Conservation (phyloP, 1,139 yeast genomes). For the Scheffersomyces parashehatae region DNA sequence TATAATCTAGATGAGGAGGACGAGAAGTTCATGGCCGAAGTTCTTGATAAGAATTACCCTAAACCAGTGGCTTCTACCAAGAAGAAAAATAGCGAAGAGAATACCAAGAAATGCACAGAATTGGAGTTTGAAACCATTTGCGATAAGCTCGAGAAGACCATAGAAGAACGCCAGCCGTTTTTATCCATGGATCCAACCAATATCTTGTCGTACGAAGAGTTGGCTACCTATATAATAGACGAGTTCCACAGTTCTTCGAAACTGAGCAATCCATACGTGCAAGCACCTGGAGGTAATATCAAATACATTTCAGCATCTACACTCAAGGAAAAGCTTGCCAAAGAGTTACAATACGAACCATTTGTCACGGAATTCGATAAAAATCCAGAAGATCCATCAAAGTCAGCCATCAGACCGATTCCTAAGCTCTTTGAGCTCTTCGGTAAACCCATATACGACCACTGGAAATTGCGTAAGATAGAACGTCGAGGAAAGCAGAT, state of each 20-base stretch:
- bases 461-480: slow-evolving; percentile 79
- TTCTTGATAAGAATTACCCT: slow-evolving; percentile 38
- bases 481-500: slow-evolving; percentile 69
- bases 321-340: slow-evolving; percentile 41
- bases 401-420: slow-evolving; percentile 42
- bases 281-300: slow-evolving; percentile 26
- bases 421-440: slow-evolving; percentile 56
- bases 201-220: slow-evolving; percentile 68
- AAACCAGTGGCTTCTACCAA: slow-evolving; percentile 15
- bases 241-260: slow-evolving; percentile 31
- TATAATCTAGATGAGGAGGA: slow-evolving; percentile 93
- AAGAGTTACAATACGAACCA: slow-evolving; percentile 40
- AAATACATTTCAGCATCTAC: slow-evolving; percentile 39
- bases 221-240: slow-evolving; percentile 49
- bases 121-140: slow-evolving; percentile 83
- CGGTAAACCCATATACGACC: slow-evolving; percentile 72
- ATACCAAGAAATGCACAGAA: slow-evolving; percentile 52
- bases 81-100: slow-evolving; percentile 16
- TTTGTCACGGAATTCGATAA: slow-evolving; percentile 56
- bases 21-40: slow-evolving; percentile 56
- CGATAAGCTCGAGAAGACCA: slow-evolving; percentile 70
- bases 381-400: slow-evolving; percentile 26
- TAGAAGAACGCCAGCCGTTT: slow-evolving; percentile 85
- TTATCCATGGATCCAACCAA: slow-evolving; percentile 81
- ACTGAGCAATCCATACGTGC: slow-evolving; percentile 29